Evolutionary conservation across 345 rosid genomes (phyloP).

Genomic region (Stellera chamaejasme): DNA sequence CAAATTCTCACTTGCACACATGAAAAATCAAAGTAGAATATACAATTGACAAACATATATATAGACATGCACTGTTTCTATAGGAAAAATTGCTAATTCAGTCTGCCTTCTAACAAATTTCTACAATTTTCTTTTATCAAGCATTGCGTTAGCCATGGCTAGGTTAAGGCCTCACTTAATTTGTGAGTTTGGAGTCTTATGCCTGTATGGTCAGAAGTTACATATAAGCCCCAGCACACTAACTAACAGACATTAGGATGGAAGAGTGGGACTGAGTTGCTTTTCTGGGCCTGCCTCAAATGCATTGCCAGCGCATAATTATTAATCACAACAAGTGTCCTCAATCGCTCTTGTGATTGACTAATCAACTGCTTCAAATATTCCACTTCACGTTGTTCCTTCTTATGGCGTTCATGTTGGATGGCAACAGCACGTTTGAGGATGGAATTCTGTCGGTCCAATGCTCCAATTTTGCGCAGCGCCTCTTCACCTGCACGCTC

Average conservation of each 20-base stretch:
- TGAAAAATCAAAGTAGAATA: too few species aligned
- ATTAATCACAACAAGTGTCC: conserved; percentile 15
- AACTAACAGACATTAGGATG: conserved; percentile 14
- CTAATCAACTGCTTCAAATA: conserved; percentile 11
- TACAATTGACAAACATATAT: too few species aligned
- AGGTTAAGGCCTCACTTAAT: too few species aligned
- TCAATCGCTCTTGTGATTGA: conserved; percentile 18
- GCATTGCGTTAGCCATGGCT: too few species aligned
- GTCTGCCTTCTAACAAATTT: too few species aligned
- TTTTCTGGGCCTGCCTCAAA: conserved; percentile 16
- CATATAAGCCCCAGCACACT: background rate
- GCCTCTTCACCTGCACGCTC: too few species aligned
- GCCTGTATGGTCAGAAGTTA: too few species aligned
- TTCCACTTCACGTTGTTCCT: conserved; percentile 6
- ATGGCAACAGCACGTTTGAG: conserved; percentile 15
- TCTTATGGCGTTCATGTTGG: conserved; percentile 17
- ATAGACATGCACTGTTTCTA: too few species aligned
- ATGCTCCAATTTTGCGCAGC: background rate
- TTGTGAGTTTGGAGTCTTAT: too few species aligned
- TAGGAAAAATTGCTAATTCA: too few species aligned
- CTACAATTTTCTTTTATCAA: too few species aligned
- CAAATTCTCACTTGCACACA: too few species aligned
- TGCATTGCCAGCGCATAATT: conserved; percentile 18
- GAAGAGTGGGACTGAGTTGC: conserved; percentile 11
- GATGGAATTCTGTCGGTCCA: conserved; percentile 10